Conservation (phyloP, 345 rosid genomes). For the Eucalyptus dawsonii region DNA sequence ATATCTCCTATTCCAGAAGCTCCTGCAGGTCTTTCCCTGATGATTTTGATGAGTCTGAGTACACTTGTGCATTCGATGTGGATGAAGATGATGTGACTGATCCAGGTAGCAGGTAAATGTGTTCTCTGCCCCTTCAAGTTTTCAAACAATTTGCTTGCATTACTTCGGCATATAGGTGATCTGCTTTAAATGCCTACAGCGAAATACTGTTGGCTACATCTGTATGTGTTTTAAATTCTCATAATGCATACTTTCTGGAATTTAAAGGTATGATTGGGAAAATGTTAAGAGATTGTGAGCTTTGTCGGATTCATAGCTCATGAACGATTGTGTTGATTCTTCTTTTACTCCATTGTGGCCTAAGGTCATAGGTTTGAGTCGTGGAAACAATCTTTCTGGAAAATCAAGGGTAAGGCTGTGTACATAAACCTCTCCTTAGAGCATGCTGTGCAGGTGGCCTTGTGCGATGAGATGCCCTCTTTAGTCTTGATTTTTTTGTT, state of each 20-base stretch:
- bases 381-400: not conserved
- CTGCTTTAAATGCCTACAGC: not conserved
- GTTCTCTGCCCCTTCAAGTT: not conserved
- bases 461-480: not conserved
- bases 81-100: constrained; percentile 54
- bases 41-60: constrained; percentile 72
- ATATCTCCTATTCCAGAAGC: constrained; percentile 55
- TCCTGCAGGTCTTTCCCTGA: constrained; percentile 69
- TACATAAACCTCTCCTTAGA: not conserved
- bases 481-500: not conserved
- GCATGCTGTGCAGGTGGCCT: not conserved
- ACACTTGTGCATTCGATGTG: constrained; percentile 74
- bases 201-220: not conserved
- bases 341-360: not conserved
- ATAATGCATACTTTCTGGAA: not conserved
- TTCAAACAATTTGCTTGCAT: not conserved
- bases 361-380: not conserved
- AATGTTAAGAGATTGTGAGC: not conserved
- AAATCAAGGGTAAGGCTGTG: not conserved
- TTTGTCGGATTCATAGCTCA: not conserved
- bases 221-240: not conserved
- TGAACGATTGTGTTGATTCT: not conserved
- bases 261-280: not conserved
- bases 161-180: not conserved
- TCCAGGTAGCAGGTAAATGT: constrained; percentile 54